Conservation (phyloP, 2,329 filamentous ascomycete species). For the Endoconidiophora laricicola region DNA sequence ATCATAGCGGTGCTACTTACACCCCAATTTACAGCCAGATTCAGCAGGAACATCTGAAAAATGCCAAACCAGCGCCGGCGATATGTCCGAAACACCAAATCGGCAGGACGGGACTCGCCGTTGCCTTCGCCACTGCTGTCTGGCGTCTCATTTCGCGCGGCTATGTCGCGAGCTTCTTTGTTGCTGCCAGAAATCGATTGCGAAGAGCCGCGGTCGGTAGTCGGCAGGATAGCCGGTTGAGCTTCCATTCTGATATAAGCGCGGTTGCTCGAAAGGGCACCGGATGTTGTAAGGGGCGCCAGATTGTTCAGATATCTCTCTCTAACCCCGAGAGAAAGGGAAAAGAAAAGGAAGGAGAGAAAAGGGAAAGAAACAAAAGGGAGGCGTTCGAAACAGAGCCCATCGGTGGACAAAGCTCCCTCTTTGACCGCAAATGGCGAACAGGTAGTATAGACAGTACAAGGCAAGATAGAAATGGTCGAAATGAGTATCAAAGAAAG, state of each 20-base stretch:
- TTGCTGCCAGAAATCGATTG: conserved; percentile 1
- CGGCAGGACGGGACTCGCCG: background rate
- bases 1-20: conserved; percentile 39
- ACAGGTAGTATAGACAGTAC: background rate
- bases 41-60: conserved; percentile 66
- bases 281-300: background rate
- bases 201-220: background rate
- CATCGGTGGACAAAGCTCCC: background rate
- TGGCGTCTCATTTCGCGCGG: conserved; percentile 3
- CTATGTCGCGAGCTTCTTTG: conserved; percentile 3
- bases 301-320: background rate
- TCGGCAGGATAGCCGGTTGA: background rate
- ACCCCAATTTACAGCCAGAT: conserved; percentile 90
- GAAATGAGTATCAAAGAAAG: background rate
- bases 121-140: background rate
- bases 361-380: background rate
- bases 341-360: background rate
- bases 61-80: conserved; percentile 83
- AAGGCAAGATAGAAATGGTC: background rate
- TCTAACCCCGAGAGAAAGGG: background rate
- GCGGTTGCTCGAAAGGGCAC: background rate
- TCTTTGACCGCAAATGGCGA: too few species aligned
- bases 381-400: background rate
- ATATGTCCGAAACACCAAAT: conserved; percentile 35
- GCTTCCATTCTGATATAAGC: conserved; percentile 8